Base-by-base conservation (phyloP, 164 flowering plant genomes). In the Magnolia sinica region DNA sequence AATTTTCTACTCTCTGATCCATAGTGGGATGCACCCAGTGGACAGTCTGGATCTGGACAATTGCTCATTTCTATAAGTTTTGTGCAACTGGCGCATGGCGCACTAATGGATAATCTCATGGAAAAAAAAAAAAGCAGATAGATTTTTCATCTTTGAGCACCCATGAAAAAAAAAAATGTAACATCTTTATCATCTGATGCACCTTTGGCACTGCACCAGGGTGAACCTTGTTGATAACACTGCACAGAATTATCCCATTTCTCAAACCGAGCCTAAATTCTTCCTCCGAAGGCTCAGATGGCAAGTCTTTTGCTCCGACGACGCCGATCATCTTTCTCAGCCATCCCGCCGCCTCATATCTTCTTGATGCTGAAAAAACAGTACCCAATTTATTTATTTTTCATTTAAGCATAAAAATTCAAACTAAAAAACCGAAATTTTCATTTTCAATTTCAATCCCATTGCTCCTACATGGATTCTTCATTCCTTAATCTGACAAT, bases 181-280 rank as follows among this genome's bases (percentile, higher is more conserved):
- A 37, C 7, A 37, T 37, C 45, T 37, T 16, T 14, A 29, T 29
- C 51, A 68, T 29, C 0, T 8, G 22, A 9, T 19, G 49, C n/a
- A 91, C 98, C 95, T 95, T 95, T 20, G 92, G 87, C 65, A 95
- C 91, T 50, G 93, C 92, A 75, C 98, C 97, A 74, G 93, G 90
- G 78, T 90, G 92, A 81, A 92, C 81, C 78, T 88, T 93, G 74
- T 95, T 95, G 22, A 95, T 84, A 50, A 81, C 95, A 85, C 87
- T 89, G 81, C 98, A 95, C 50, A 95, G 93, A 50, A 95, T 89
- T 16, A 88, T 77, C 1, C 98, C 98, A 81, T 93, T 95, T 80
- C 97, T 87, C 81, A 95, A 83, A 2, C 90, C 97, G 70, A 89
- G 84, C 78, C 92, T 84, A 73, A 91, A 91, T 79, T 91, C 97